Conservation (phyloP, 805 yeast species). For the Candida taoyuanica region DNA sequence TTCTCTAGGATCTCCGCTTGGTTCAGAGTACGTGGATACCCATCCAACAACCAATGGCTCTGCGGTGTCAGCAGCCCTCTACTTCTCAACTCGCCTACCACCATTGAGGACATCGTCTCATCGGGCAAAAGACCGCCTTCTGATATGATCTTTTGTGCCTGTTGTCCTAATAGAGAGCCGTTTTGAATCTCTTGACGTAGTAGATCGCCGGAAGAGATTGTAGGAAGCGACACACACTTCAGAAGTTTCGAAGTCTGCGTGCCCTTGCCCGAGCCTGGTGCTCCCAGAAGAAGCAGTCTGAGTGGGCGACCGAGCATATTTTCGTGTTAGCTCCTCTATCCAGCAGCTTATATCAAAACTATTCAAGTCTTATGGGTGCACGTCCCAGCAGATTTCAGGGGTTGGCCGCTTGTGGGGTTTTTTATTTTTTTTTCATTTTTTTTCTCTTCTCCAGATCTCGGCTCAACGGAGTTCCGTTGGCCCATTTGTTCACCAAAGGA, state of each 20-base stretch:
- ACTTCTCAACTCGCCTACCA: conserved; percentile 43
- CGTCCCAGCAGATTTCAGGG: too few species aligned
- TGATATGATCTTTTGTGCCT: conserved; percentile 53
- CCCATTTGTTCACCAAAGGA: too few species aligned
- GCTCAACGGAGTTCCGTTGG: background rate
- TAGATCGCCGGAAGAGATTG: conserved; percentile 80
- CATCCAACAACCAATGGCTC: conserved; percentile 74
- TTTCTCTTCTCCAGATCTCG: background rate
- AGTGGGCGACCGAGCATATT: conserved; percentile 39
- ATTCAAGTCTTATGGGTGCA: too few species aligned
- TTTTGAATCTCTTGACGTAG: conserved; percentile 61
- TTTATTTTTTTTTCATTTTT: background rate
- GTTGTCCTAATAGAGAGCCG: conserved; percentile 48
- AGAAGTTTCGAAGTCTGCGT: conserved; percentile 72
- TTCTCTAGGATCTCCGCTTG: conserved; percentile 64
- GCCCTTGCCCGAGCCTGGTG: conserved; percentile 96
- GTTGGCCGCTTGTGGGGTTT: background rate
- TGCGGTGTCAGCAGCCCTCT: conserved; percentile 38
- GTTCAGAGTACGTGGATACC: conserved; percentile 77
- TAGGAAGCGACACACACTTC: conserved; percentile 46
- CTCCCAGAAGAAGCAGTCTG: conserved; percentile 75
- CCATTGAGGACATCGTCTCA: conserved; percentile 52
- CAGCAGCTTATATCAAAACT: too few species aligned
- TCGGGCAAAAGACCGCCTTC: conserved; percentile 76
- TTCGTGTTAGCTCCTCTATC: too few species aligned